These are phyloP conservation scores for Hydrangea macrophylla DNA, from an alignment of 148 eudicot genomes.

Conservation along the genomic window DNA sequence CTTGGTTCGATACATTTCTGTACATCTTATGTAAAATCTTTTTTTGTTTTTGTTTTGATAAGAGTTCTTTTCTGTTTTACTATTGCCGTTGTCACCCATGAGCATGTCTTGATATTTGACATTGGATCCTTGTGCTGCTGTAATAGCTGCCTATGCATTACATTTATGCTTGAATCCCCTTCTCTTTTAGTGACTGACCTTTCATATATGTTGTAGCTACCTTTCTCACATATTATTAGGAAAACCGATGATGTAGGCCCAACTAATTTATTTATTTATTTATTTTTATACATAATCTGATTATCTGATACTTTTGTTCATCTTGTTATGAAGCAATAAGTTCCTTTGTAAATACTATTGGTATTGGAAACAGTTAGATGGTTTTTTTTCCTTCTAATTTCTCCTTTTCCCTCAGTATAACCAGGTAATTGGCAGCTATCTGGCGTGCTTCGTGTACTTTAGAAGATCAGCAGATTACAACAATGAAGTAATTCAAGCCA, in stretches of 20 bases:
- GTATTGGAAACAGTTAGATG: neutral
- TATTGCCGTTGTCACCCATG: neutral
- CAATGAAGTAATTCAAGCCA: slow-evolving; percentile 26
- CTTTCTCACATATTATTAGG: neutral
- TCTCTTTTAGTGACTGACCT: slow-evolving; percentile 2
- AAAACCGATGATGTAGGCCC: neutral
- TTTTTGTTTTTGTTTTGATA: no score
- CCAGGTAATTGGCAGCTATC: neutral
- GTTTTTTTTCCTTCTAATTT: no score
- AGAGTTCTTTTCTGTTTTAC: no score
- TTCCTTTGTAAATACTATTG: neutral
- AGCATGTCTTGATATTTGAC: neutral
- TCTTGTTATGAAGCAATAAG: neutral
- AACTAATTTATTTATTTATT: no score
- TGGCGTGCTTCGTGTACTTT: slow-evolving; percentile 3
- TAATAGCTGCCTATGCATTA: neutral
- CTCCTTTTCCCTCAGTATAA: no score
- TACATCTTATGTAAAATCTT: no score
- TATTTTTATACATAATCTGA: neutral
- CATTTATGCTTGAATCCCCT: neutral
- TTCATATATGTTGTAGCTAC: neutral
- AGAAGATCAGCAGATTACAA: slow-evolving; percentile 6
- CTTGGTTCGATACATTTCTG: no score
- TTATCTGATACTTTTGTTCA: neutral
- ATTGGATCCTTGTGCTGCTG: neutral